Percentiles rank a stretch among this genome's conserved stretches.
These are phyloP conservation scores for Casuarina glauca DNA, from an alignment of 306 rosid species.

Conservation along the genomic window DNA sequence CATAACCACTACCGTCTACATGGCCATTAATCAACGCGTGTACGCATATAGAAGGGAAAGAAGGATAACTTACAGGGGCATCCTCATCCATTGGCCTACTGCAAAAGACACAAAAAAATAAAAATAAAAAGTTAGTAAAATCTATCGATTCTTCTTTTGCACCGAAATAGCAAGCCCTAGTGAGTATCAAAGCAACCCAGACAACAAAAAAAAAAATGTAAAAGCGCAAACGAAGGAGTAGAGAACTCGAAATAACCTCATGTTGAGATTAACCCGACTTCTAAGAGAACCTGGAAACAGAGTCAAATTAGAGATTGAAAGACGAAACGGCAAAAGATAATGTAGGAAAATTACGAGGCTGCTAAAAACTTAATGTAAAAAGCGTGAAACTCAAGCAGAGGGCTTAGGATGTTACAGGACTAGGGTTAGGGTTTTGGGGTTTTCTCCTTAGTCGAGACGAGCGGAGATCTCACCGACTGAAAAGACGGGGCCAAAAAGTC, in stretches of 20 bases:
- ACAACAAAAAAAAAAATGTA: neutral
- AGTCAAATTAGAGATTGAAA: neutral
- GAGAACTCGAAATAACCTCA: conserved; percentile 4
- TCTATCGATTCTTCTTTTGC: neutral
- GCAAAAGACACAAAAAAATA: neutral
- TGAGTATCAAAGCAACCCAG: neutral
- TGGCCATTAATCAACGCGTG: too few species aligned
- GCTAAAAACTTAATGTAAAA: neutral
- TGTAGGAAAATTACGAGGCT: neutral
- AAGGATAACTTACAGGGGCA: conserved; percentile 4
- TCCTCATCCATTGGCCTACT: conserved; percentile 14
- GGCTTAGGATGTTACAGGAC: neutral
- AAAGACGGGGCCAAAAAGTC: neutral
- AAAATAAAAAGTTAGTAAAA: neutral
- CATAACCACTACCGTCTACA: neutral
- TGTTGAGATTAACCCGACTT: neutral
- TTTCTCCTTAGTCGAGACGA: neutral
- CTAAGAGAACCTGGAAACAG: conserved; percentile 1
- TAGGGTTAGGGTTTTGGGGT: conserved; percentile 1
- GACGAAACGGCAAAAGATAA: neutral
- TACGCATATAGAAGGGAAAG: neutral
- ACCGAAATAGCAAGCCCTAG: conserved; percentile 4
- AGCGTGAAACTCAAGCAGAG: neutral
- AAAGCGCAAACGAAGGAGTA: neutral
- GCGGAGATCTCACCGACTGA: neutral